Conservation (phyloP, 495 filamentous ascomycete species). For the Cudoniella acicularis region DNA sequence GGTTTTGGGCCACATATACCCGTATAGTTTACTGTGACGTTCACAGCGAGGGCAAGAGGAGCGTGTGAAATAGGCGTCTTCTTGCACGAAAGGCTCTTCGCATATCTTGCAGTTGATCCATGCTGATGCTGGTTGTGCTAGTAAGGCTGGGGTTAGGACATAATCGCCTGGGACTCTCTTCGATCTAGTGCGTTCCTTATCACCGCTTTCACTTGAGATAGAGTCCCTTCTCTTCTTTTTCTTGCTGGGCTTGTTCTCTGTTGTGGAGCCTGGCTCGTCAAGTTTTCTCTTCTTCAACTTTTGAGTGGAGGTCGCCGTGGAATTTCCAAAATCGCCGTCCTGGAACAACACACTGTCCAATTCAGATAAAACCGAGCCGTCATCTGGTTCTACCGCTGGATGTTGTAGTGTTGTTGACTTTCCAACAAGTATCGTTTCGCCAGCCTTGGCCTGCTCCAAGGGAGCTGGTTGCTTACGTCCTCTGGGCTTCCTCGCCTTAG, state of each 20-base stretch:
- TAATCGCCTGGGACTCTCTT: constrained; percentile 71
- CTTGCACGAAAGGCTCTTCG: constrained; percentile 75
- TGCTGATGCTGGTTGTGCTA: constrained; percentile 67
- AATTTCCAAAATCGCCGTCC: background rate
- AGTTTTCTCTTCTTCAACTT: constrained; percentile 3
- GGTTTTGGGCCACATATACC: constrained; percentile 93
- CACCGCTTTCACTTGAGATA: constrained; percentile 6
- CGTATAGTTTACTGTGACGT: constrained; percentile 92
- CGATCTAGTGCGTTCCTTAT: constrained; percentile 27
- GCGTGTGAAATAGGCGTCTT: constrained; percentile 79
- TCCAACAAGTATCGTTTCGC: constrained; percentile 10
- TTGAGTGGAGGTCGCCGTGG: background rate
- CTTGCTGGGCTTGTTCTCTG: background rate
- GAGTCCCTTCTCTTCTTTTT: background rate
- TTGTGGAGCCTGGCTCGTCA: background rate
- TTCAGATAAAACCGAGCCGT: constrained; percentile 12
- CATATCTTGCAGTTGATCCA: constrained; percentile 90
- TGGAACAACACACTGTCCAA: background rate
- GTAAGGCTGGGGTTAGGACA: constrained; percentile 65
- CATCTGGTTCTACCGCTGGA: constrained; percentile 16
- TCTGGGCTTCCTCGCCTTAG: constrained; percentile 8
- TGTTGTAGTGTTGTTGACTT: constrained; percentile 12
- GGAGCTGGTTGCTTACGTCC: background rate
- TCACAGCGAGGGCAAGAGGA: constrained; percentile 88
- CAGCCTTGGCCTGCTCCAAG: constrained; percentile 10